These are phyloP conservation scores for Agrostemma githago DNA, from an alignment of 148 eudicot species.

Conservation along the genomic window DNA sequence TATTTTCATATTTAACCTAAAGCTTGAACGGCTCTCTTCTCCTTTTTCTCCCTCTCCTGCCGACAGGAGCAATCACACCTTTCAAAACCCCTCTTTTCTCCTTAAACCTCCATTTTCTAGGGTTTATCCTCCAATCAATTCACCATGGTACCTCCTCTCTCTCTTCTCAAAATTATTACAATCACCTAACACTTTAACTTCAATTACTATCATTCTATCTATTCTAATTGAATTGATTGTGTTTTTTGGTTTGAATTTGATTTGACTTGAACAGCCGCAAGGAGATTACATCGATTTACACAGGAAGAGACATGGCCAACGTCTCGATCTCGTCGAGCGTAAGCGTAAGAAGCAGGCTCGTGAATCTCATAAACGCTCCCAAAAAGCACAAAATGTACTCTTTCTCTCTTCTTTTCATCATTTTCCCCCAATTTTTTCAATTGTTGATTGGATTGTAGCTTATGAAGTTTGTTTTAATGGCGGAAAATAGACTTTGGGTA, in stretches of 20 bases:
- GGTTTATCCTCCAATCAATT: not conserved
- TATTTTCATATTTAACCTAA: not conserved
- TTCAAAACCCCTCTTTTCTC: not conserved
- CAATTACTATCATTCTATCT: not conserved
- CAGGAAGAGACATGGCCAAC: slow-evolving; percentile 79
- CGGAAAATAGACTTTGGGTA: slow-evolving; percentile 59
- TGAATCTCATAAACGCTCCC: slow-evolving; percentile 59
- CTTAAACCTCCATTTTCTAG: not conserved
- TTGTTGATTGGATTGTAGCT: not conserved
- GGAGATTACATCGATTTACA: slow-evolving; percentile 88
- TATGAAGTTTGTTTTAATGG: slow-evolving; percentile 8
- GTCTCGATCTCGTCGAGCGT: slow-evolving; percentile 78
- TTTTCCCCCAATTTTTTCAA: no score
- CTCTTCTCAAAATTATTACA: not conserved
- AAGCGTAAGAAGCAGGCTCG: slow-evolving; percentile 90
- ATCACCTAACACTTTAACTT: not conserved
- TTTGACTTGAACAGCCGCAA: slow-evolving; percentile 59
- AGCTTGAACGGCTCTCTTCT: not conserved
- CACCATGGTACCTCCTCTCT: not conserved
- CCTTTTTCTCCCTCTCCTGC: not conserved
- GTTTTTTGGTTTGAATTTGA: not conserved
- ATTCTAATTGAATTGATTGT: no score
- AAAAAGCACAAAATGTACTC: slow-evolving; percentile 58
- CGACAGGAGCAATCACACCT: not conserved
- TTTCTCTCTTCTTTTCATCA: not conserved